Evolutionary conservation across 306 rosid genomes (phyloP).

Genomic region (Cicer pinnatifidum): DNA sequence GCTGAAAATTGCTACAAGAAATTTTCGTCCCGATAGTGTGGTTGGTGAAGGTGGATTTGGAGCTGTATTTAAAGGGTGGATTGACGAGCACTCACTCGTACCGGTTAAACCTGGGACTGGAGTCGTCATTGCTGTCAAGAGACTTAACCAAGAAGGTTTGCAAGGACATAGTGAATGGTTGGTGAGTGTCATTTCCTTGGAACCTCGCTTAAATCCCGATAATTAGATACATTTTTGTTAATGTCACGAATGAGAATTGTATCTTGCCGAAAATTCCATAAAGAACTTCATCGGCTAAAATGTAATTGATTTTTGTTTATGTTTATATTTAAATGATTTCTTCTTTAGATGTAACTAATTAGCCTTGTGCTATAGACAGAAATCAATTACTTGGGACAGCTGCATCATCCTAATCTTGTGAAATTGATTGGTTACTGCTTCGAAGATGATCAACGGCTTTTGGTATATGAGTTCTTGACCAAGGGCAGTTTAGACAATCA

Average conservation of each 20-base stretch:
- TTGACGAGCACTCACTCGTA: conserved; percentile 75
- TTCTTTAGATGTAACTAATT: conserved; percentile 37
- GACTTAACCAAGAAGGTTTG: conserved; percentile 90
- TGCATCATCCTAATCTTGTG: conserved; percentile 91
- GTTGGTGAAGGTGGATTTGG: conserved; percentile 99
- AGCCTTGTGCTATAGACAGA: conserved; percentile 67
- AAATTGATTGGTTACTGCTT: conserved; percentile 90
- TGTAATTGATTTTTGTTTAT: too few relatives aligned
- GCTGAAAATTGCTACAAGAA: conserved; percentile 83
- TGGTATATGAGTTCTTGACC: conserved; percentile 90
- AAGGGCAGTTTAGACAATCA: conserved; percentile 95
- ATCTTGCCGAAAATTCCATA: too few relatives aligned
- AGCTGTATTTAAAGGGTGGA: conserved; percentile 90
- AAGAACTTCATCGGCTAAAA: too few relatives aligned
- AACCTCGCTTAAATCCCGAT: conserved; percentile 24
- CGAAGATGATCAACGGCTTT: conserved; percentile 91
- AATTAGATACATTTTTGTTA: conserved; percentile 11
- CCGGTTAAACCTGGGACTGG: conserved; percentile 91
- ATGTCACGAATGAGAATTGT: neutral
- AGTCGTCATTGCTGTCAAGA: conserved; percentile 86
- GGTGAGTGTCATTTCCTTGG: conserved; percentile 66
- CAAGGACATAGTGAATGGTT: conserved; percentile 99
- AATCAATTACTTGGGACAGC: conserved; percentile 91
- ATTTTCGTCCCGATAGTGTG: conserved; percentile 97
- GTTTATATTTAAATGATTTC: neutral